Conservation (phyloP, 2,329 filamentous ascomycete species). For the Neofusicoccum laricinum region DNA sequence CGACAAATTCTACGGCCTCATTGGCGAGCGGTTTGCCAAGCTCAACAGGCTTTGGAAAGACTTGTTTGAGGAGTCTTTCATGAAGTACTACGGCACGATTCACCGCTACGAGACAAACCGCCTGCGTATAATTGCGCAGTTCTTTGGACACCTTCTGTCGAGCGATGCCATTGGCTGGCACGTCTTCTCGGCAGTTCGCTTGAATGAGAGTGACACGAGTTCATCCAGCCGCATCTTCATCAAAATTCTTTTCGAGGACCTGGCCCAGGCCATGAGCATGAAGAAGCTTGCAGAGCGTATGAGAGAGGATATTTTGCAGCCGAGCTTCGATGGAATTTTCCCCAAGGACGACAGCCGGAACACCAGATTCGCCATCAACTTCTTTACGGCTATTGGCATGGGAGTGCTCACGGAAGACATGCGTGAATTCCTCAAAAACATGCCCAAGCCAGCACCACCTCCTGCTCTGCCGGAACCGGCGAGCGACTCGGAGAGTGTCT, state of each 20-base stretch:
- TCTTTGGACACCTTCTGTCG: constrained; percentile 88
- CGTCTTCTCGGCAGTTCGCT: constrained; percentile 74
- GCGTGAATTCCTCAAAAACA: constrained; percentile 84
- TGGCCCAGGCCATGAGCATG: constrained; percentile 83
- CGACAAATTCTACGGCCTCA: constrained; percentile 93
- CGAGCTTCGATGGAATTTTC: constrained; percentile 82
- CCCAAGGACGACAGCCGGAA: constrained; percentile 85
- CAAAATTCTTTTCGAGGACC: constrained; percentile 94
- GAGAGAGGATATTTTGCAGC: constrained; percentile 72
- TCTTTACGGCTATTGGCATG: constrained; percentile 98
- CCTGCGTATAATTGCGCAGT: constrained; percentile 88
- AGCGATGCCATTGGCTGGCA: constrained; percentile 93
- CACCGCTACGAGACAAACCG: constrained; percentile 96
- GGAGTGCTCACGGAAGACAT: constrained; percentile 91
- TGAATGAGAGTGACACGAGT: constrained; percentile 97
- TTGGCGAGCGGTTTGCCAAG: constrained; percentile 93
- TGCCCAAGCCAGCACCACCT: constrained; percentile 78
- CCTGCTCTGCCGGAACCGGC: constrained; percentile 44
- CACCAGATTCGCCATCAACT: constrained; percentile 97
- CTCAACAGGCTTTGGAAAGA: constrained; percentile 93
- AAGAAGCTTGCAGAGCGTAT: constrained; percentile 72
- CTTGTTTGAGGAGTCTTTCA: constrained; percentile 85
- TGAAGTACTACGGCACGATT: constrained; percentile 94
- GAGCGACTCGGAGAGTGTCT: constrained; percentile 32
- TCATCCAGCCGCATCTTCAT: constrained; percentile 96